phyloP scores from a whole-genome alignment of 1,139 yeast genomes.

The Diutina scorzettiae region DNA sequence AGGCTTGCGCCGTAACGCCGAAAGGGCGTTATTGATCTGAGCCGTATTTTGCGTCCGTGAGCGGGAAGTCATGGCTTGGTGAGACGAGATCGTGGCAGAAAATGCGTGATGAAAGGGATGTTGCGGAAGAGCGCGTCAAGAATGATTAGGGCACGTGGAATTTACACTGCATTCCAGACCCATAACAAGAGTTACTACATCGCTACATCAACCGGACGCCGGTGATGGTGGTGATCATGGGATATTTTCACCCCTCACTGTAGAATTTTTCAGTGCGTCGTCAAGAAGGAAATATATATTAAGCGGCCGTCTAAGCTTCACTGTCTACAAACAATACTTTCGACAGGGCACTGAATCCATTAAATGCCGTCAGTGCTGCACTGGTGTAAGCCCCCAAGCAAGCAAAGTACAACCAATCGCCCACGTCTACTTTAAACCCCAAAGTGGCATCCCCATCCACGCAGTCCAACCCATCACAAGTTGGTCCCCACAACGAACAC shows the following conservation, averaged over 20 bases:
- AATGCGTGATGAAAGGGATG: too few relatives aligned
- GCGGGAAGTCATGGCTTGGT: neutral
- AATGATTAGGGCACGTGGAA: too few relatives aligned
- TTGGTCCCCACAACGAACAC: slow-evolving; percentile 93
- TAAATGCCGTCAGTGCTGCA: slow-evolving; percentile 80
- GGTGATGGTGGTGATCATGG: too few relatives aligned
- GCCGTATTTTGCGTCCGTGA: neutral
- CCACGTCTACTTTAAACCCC: slow-evolving; percentile 54
- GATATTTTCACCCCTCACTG: too few relatives aligned
- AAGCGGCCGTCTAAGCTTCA: too few relatives aligned
- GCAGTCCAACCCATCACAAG: slow-evolving; percentile 94
- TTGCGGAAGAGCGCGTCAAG: too few relatives aligned
- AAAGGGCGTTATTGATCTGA: slow-evolving; percentile 5
- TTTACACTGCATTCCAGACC: too few relatives aligned
- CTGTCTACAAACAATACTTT: slow-evolving; percentile 43
- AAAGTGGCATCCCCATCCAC: slow-evolving; percentile 43
- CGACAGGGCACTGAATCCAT: slow-evolving; percentile 65
- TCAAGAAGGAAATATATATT: too few relatives aligned
- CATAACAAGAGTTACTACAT: too few relatives aligned
- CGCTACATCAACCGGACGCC: too few relatives aligned
- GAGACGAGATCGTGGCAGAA: neutral
- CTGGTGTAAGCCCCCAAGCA: slow-evolving; percentile 89
- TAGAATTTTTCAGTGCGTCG: too few relatives aligned
- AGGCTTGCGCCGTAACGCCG: neutral
- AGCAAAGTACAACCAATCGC: slow-evolving; percentile 88